Evolutionary conservation across 2,329 filamentous ascomycete genomes (phyloP).

Genomic region (Pleurostoma richardsiae): DNA sequence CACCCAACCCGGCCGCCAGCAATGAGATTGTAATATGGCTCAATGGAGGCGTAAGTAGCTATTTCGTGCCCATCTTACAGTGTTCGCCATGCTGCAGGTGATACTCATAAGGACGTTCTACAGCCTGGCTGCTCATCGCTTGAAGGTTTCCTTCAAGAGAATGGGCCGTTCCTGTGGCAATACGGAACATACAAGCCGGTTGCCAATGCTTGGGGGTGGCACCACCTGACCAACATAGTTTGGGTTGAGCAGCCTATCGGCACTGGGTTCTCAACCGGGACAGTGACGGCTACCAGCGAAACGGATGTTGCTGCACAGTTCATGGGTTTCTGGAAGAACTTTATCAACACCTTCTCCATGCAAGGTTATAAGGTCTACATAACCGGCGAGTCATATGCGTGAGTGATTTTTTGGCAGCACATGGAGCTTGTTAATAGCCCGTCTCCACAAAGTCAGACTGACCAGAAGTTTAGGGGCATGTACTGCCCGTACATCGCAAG

Average conservation of each 20-base stretch:
- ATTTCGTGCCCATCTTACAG: neutral
- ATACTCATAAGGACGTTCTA: neutral
- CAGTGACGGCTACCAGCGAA: slow-evolving; percentile 55
- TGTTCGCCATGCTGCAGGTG: neutral
- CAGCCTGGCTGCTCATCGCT: slow-evolving; percentile 52
- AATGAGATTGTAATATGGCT: slow-evolving; percentile 57
- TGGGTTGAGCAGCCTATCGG: slow-evolving; percentile 64
- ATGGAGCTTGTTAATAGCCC: no score
- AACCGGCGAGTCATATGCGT: slow-evolving; percentile 61
- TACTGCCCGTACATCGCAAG: slow-evolving; percentile 66
- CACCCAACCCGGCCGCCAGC: slow-evolving; percentile 35
- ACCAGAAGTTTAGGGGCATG: slow-evolving; percentile 29
- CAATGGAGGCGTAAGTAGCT: slow-evolving; percentile 36
- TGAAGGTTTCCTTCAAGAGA: slow-evolving; percentile 66
- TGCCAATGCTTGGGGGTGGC: slow-evolving; percentile 64
- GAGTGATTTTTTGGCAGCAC: neutral
- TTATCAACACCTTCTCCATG: slow-evolving; percentile 60
- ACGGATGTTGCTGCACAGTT: slow-evolving; percentile 63
- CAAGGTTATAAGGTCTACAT: slow-evolving; percentile 63
- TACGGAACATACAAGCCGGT: slow-evolving; percentile 59
- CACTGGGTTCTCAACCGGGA: slow-evolving; percentile 63
- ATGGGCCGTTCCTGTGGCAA: slow-evolving; percentile 66
- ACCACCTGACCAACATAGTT: slow-evolving; percentile 67
- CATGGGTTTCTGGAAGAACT: slow-evolving; percentile 71
- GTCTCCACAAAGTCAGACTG: neutral